Conservation (phyloP, 208 protist genomes). For the Trypanosoma congolense region DNA sequence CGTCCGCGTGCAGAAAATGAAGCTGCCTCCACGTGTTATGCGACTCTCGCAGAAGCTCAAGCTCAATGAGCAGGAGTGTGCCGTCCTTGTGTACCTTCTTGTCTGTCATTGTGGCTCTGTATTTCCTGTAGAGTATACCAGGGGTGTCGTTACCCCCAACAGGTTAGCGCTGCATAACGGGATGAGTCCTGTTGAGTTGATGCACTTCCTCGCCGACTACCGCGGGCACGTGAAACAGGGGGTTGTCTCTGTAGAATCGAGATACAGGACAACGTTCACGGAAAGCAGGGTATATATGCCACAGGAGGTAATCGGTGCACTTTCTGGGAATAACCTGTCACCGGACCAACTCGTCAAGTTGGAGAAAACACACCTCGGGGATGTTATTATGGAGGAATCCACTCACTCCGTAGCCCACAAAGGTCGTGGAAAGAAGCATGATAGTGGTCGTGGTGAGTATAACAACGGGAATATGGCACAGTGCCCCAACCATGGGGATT, state of each 20-base stretch:
- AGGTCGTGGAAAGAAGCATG: background rate
- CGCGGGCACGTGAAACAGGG: conserved; percentile 83
- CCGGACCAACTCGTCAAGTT: conserved; percentile 88
- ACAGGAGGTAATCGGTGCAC: conserved; percentile 68
- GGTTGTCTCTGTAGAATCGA: conserved; percentile 51
- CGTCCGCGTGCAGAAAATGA: conserved; percentile 39
- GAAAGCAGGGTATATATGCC: conserved; percentile 68
- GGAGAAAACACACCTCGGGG: conserved; percentile 79
- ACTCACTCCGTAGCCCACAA: background rate
- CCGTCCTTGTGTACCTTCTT: conserved; percentile 64
- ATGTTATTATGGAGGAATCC: conserved; percentile 45
- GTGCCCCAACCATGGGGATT: too few relatives aligned
- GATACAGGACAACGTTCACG: conserved; percentile 48
- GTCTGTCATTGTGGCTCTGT: conserved; percentile 52
- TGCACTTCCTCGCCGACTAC: conserved; percentile 67
- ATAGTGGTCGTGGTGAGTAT: background rate
- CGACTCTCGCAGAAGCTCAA: conserved; percentile 55
- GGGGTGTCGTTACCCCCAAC: conserved; percentile 46
- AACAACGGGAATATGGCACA: background rate
- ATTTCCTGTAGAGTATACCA: conserved; percentile 17
- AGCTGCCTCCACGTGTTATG: conserved; percentile 50
- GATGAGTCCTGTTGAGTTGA: conserved; percentile 63
- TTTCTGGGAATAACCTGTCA: conserved; percentile 68
- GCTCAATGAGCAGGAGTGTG: conserved; percentile 40
- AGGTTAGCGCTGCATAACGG: conserved; percentile 48